Evolutionary conservation across 768 basidiomycete species (phyloP).

Genomic region (Russula ochroleuca): DNA sequence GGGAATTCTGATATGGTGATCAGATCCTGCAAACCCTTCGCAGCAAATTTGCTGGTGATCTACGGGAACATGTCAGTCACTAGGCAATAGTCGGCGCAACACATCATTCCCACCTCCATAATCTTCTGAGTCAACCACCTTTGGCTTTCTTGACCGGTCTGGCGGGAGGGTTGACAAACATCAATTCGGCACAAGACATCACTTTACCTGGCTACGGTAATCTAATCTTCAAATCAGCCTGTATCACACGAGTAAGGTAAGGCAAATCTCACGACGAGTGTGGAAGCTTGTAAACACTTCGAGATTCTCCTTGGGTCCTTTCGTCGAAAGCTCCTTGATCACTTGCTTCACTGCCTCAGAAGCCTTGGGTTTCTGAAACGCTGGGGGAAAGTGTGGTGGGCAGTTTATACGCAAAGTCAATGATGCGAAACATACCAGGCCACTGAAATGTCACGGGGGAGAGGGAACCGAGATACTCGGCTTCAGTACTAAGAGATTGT

Average conservation of each 20-base stretch:
- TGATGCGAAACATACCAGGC: conserved; percentile 1
- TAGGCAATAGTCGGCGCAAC: not conserved
- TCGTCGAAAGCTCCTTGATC: conserved; percentile 60
- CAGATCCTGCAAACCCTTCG: conserved; percentile 47
- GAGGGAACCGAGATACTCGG: conserved; percentile 21
- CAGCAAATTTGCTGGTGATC: conserved; percentile 63
- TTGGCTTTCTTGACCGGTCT: conserved; percentile 77
- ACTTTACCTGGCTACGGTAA: conserved; percentile 66
- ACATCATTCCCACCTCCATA: conserved; percentile 44
- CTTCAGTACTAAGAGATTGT: conserved; percentile 24
- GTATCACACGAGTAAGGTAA: conserved; percentile 19
- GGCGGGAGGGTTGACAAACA: not conserved
- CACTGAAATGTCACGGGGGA: not conserved
- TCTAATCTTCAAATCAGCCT: conserved; percentile 40
- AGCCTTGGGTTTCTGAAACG: conserved; percentile 57
- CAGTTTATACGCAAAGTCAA: conserved; percentile 8
- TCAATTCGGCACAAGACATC: not conserved
- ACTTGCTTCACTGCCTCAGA: conserved; percentile 57
- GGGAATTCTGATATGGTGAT: conserved; percentile 70
- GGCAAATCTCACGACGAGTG: conserved; percentile 58
- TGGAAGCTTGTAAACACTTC: conserved; percentile 64
- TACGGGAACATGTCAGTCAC: conserved; percentile 32
- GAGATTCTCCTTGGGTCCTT: conserved; percentile 61
- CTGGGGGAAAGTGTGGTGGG: conserved; percentile 35
- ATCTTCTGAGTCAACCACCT: conserved; percentile 70